Evolutionary conservation across 371 early-diverging fungal species (phyloP), one percentile per base, ranked within the genome.

Genomic region (Umbelopsis sp.): DNA sequence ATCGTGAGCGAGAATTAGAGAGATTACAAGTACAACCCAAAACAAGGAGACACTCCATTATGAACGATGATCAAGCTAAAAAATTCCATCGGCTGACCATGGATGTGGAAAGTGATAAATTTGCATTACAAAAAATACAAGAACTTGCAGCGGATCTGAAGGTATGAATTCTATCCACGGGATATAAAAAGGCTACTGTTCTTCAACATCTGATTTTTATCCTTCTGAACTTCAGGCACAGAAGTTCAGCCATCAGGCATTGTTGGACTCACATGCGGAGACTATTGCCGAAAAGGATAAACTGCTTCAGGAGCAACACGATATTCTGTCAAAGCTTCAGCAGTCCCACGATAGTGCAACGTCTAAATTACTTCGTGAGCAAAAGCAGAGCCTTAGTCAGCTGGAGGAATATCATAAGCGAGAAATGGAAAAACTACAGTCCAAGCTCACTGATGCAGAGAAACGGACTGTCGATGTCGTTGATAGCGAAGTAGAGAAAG

Each of bases 401-500:
- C 50, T 83, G 10, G 76, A 76, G 38, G 74, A 76, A 50, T 70
- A 69, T 35, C 84, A 83, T 29, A 74, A 75, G 44, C 69, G 76
- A 65, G 84, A 81, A n/a, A 75, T 75, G 63, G 18, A 51, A 11
- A 63, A 71, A 3, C 46, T 83, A 4, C 77, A 79, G 44, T 41
- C 72, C 4, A 74, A 77, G 25, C 52, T 81, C 20, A 65, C 70
- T n/a, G 74, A 79, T 44, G 75, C 75, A 8, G 76, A 79, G 44
- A 65, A 66, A 20, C 72, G 72, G 24, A 70, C 74, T 25, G 65
- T 70, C 63, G 63, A 65, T 4, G 72, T 70, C 24, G 74, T 94
- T 65, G 92, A 94, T 76, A 89, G 82, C 20, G 94, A 94, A 69
- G 69, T 96, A 5, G 91, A 91, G 37, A 90, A 92, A 16, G 79